Conservation (phyloP, 2,329 filamentous ascomycete genomes). For the Cladorrhinum sp. region DNA sequence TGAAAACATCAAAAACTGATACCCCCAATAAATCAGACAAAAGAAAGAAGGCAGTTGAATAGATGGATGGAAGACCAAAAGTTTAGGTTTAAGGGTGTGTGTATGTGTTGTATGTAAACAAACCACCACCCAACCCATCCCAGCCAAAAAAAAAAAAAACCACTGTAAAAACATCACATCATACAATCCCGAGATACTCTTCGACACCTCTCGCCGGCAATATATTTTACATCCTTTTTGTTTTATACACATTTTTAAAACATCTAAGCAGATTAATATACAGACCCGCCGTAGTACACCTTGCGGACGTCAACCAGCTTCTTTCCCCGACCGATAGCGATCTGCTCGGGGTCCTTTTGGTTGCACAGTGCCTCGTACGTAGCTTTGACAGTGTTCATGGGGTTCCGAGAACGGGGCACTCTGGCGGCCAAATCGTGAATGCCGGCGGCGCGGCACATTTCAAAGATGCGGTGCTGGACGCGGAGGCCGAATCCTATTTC, state of each 20-base stretch:
- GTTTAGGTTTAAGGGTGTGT: too few relatives aligned
- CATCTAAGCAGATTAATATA: background rate
- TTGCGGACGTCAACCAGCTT: conserved; percentile 95
- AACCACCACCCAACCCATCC: too few relatives aligned
- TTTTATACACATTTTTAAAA: background rate
- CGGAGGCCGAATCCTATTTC: conserved; percentile 83
- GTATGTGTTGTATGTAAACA: too few relatives aligned
- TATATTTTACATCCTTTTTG: background rate
- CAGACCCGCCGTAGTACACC: conserved; percentile 87
- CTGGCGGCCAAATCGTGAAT: conserved; percentile 82
- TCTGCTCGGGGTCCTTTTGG: conserved; percentile 84
- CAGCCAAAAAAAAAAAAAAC: too few relatives aligned
- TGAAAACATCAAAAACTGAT: too few relatives aligned
- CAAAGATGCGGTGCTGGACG: conserved; percentile 86
- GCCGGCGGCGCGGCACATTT: conserved; percentile 84
- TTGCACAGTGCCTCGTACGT: conserved; percentile 76
- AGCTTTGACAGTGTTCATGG: conserved; percentile 97
- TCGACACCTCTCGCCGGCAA: background rate
- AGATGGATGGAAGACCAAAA: background rate
- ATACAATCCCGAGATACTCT: too few relatives aligned
- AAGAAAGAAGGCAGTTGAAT: too few relatives aligned
- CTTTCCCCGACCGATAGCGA: conserved; percentile 84
- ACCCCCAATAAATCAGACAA: too few relatives aligned
- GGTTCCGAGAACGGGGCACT: conserved; percentile 83
- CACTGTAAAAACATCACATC: too few relatives aligned